phyloP scores from a whole-genome alignment of 768 basidiomycete genomes.

The Amyloporia xantha region DNA sequence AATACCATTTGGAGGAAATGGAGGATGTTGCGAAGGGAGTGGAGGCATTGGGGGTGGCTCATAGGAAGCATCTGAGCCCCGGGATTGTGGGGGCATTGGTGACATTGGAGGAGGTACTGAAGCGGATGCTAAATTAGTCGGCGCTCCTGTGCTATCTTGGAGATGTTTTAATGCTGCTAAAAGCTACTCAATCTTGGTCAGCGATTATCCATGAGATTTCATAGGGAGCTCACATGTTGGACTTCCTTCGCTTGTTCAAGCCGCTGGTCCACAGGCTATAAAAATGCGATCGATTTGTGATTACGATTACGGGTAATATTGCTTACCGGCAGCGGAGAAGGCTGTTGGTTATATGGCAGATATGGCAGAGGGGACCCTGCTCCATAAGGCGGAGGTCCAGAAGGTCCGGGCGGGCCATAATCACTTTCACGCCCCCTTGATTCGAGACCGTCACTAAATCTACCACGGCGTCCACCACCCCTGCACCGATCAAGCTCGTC shows the following conservation, averaged over 20 bases:
- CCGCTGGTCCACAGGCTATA: conserved; percentile 61
- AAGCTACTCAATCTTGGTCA: too few relatives aligned
- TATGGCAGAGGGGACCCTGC: too few relatives aligned
- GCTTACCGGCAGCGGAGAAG: conserved; percentile 30
- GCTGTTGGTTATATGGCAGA: conserved; percentile 24
- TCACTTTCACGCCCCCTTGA: conserved; percentile 20
- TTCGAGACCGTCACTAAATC: conserved; percentile 18
- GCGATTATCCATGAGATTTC: too few relatives aligned
- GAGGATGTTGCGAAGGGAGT: conserved; percentile 15
- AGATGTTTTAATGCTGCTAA: conserved; percentile 78
- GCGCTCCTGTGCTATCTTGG: conserved; percentile 31
- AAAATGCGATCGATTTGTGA: conserved; percentile 1
- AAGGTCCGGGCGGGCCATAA: conserved; percentile 8
- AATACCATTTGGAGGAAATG: conserved; percentile 16
- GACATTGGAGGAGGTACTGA: conserved; percentile 19
- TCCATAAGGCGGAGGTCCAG: conserved; percentile 28
- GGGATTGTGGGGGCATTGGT: conserved; percentile 13
- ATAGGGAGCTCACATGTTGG: too few relatives aligned
- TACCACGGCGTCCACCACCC: conserved; percentile 15
- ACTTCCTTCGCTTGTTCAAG: conserved; percentile 85
- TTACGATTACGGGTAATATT: background rate
- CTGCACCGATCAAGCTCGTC: too few relatives aligned
- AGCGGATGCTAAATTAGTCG: conserved; percentile 25
- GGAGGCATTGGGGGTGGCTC: conserved; percentile 9
- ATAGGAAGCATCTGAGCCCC: conserved; percentile 11